Evolutionary conservation across 805 yeast species (phyloP).

Genomic region (Priceomyces melissophilus): DNA sequence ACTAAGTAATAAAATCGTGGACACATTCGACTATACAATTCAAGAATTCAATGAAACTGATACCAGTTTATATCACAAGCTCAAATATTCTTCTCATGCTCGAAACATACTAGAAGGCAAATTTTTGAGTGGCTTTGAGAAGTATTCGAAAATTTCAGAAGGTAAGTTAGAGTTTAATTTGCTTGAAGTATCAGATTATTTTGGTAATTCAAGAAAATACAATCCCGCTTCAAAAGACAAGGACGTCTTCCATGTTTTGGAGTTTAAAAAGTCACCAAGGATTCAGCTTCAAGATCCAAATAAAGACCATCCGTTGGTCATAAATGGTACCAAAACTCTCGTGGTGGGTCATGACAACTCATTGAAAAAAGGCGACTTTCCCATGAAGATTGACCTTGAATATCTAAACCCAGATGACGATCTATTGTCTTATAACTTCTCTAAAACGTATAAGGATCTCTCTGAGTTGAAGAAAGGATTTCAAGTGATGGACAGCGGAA

Average conservation of each 20-base stretch:
- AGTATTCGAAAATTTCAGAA: slow-evolving; percentile 14
- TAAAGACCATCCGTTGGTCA: slow-evolving; percentile 18
- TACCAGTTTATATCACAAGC: slow-evolving; percentile 37
- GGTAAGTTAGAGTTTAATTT: slow-evolving; percentile 34
- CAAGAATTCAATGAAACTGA: slow-evolving; percentile 6
- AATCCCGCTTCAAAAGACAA: slow-evolving; percentile 35
- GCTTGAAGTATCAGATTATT: slow-evolving; percentile 27
- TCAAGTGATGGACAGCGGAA: slow-evolving; percentile 58
- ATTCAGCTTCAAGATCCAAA: slow-evolving; percentile 20
- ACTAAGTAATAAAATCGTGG: slow-evolving; percentile 21
- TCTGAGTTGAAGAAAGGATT: slow-evolving; percentile 29
- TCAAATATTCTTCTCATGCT: slow-evolving; percentile 17
- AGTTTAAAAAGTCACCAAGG: slow-evolving; percentile 23
- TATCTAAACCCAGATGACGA: slow-evolving; percentile 24
- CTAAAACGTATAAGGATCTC: slow-evolving; percentile 20
- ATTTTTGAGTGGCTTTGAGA: slow-evolving; percentile 23
- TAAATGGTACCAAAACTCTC: slow-evolving; percentile 16
- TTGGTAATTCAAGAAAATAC: slow-evolving; percentile 30
- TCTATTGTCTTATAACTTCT: slow-evolving; percentile 13
- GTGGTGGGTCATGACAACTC: slow-evolving; percentile 15
- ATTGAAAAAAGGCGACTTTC: slow-evolving; percentile 35
- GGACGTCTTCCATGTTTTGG: slow-evolving; percentile 30
- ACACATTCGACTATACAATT: slow-evolving; percentile 22
- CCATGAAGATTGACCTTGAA: slow-evolving; percentile 39
- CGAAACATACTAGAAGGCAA: slow-evolving; percentile 36